Evolutionary conservation across 345 rosid species (phyloP), one percentile per base, ranked within the genome.

Genomic region (Combretum micranthum): DNA sequence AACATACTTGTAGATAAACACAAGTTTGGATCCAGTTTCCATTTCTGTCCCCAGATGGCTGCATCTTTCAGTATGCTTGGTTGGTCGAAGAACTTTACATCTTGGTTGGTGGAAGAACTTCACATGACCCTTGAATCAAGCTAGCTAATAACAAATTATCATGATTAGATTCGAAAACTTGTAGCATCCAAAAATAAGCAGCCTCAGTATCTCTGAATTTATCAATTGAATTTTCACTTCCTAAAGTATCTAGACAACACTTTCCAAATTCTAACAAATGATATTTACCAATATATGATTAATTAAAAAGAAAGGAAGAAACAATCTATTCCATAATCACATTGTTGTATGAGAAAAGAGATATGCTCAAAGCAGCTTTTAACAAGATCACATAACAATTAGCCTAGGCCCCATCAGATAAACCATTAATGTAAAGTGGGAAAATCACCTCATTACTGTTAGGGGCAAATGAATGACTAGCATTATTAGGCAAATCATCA

Each of bases 91-190:
- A 58, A 86, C n/a, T n/a, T n/a, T n/a, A n/a, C n/a, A n/a, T n/a
- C n/a, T n/a, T n/a, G n/a, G n/a, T n/a, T n/a, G n/a, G n/a, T n/a
- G n/a, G n/a, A n/a, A n/a, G n/a, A n/a, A n/a, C 85, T 56, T 77
- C 66, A 59, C 93, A 86, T 1, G 76, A 80, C 56, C 89, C 82
- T 67, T 69, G 75, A 62, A 86, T 80, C 62, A 66, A 68, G 66
- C 73, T 63, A 42, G 82, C 86, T 78, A 73, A 42, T 20, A 75
- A 56, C 50, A 68, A 69, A 67, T 56, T 80, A 63, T 70, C 77
- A 13, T 73, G 83, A 67, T 80, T 83, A 55, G 93, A 86, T 52
- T 79, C 85, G 65, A 83, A 86, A 48, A 86, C 85, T 89, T 86
- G 52, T 16, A 60, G 45, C 20, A 46, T 20, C 60, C 7, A 32